Percentiles rank a stretch among this genome's conserved stretches.
phyloP scores from a whole-genome alignment of 2,329 filamentous ascomycete genomes.

The Penicillium vulpinum region DNA sequence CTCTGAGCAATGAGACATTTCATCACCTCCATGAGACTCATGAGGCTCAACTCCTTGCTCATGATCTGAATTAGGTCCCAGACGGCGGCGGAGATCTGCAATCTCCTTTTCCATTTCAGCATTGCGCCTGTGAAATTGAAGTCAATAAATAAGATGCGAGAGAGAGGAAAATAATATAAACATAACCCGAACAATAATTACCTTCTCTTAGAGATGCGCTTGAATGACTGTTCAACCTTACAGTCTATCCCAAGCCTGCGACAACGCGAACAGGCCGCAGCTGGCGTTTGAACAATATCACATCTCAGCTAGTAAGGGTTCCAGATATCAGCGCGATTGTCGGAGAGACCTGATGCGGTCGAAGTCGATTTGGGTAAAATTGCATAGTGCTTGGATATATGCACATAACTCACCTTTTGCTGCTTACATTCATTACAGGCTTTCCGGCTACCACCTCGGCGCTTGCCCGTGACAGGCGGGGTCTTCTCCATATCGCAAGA shows the following conservation, averaged over 20 bases:
- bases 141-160: conserved; percentile 16
- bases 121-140: conserved; percentile 53
- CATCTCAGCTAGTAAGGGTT: conserved; percentile 57
- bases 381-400: conserved; percentile 6
- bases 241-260: conserved; percentile 62
- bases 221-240: conserved; percentile 66
- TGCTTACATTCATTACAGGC: conserved; percentile 69
- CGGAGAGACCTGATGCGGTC: not conserved
- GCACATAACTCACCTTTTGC: conserved; percentile 57
- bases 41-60: conserved; percentile 27
- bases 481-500: conserved; percentile 42
- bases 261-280: conserved; percentile 61
- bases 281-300: conserved; percentile 65
- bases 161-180: not conserved
- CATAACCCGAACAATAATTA: conserved; percentile 14
- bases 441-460: conserved; percentile 46
- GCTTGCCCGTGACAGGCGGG: conserved; percentile 51
- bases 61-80: conserved; percentile 38
- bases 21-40: conserved; percentile 30
- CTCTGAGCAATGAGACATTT: conserved; percentile 37
- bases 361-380: not conserved
- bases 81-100: conserved; percentile 48
- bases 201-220: conserved; percentile 63
- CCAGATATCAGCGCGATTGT: conserved; percentile 17
- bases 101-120: conserved; percentile 62